Evolutionary conservation across 164 flowering plant genomes (phyloP), one percentile per base, ranked within the genome.

Genomic region (Aristolochia californica): DNA sequence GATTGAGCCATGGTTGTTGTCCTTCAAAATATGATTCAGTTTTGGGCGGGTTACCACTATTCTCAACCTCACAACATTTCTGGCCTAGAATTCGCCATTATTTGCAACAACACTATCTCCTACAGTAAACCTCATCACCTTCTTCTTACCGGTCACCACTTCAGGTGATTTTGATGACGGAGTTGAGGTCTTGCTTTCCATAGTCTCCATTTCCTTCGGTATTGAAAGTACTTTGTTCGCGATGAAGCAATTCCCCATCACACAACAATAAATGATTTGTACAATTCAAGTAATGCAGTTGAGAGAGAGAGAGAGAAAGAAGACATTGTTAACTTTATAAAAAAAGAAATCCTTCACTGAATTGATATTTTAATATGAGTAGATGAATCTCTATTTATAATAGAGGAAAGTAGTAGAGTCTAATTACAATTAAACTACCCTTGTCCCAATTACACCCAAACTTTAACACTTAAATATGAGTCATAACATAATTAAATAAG

Each of bases 1-100:
- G 2, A 48, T 27, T 16, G 40, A 38, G 4, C 26, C 21, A 30
- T 49, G 18, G 20, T 38, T 59, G n/a, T 49, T 38, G 55, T 22
- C 38, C 13, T 23, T 50, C 48, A 59, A 16, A 50, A 59, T 49
- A 25, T 48, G 28, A 1, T 49, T 59, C 55, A 59, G 22, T 28
- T 59, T 55, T 20, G 34, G 53, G 5, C 43, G 13, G 45, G 28
- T 59, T 13, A 59, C 62, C 64, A 40, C 56, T 34, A 38, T 54
- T 27, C 34, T 45, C 55, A 44, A 14, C 48, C 62, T 21, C 66
- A 50, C 54, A 18, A 59, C 62, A 30, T 45, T 50, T 13, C 20
- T 27, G 18, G 23, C 27, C 16, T 51, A 22, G 0, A 28, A 60
- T 9, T 45, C 21, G 24, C 30, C 27, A 52, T 20, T 14, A 14